Evolutionary conservation across 495 filamentous ascomycete genomes (phyloP).

Genomic region (Trichoderma orchidacearum): DNA sequence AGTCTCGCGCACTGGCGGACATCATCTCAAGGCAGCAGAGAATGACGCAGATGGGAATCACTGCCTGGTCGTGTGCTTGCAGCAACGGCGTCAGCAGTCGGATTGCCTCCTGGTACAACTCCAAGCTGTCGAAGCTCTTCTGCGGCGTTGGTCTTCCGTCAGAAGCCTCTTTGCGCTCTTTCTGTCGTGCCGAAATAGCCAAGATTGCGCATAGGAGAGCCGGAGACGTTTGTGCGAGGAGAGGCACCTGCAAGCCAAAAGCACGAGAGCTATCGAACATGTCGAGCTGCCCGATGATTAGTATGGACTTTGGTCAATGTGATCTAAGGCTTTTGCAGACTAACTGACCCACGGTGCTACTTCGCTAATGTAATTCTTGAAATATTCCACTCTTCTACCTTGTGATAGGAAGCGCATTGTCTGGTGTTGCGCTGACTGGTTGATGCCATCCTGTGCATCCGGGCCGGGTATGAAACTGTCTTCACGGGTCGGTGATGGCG

Average conservation of each 20-base stretch:
- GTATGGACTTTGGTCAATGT: background rate
- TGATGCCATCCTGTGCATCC: background rate
- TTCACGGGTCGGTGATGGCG: background rate
- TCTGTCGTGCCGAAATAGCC: constrained; percentile 28
- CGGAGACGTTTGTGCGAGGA: constrained; percentile 22
- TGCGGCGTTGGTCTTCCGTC: background rate
- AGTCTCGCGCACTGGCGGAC: constrained; percentile 9
- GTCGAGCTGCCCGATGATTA: constrained; percentile 2
- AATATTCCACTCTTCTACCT: background rate
- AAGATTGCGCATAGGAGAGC: constrained; percentile 27
- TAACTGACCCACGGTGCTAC: constrained; percentile 4
- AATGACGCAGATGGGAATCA: constrained; percentile 7
- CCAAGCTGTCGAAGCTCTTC: constrained; percentile 19
- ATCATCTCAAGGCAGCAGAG: constrained; percentile 12
- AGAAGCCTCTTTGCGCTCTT: constrained; percentile 21
- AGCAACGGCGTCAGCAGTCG: constrained; percentile 23
- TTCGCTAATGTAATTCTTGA: constrained; percentile 4
- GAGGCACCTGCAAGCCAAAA: constrained; percentile 27
- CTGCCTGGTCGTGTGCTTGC: constrained; percentile 2
- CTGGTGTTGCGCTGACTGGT: background rate
- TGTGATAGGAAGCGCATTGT: background rate
- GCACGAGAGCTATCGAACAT: constrained; percentile 8
- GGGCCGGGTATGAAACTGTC: background rate
- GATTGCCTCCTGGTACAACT: constrained; percentile 32
- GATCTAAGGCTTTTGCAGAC: background rate